Evolutionary conservation across 2,329 filamentous ascomycete genomes (phyloP).

Genomic region (Talaromyces sp.): DNA sequence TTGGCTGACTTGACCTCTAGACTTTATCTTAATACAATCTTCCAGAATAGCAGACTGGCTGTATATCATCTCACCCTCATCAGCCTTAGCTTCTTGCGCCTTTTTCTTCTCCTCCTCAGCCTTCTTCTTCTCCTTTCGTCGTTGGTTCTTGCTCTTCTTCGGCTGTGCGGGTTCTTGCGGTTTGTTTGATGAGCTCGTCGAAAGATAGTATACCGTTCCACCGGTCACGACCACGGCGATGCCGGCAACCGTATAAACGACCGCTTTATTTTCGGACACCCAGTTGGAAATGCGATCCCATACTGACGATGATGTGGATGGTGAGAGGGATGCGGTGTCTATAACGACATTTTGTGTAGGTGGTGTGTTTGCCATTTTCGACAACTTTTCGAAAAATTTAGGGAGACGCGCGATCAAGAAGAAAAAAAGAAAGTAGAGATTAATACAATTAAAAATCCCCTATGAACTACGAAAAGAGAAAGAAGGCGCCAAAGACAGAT

Average conservation of each 20-base stretch:
- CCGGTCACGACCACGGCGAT: constrained; percentile 87
- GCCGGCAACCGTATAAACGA: constrained; percentile 93
- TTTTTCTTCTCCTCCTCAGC: constrained; percentile 48
- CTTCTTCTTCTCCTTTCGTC: constrained; percentile 77
- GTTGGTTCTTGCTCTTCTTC: constrained; percentile 83
- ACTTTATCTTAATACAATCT: not conserved
- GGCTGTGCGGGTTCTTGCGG: constrained; percentile 37
- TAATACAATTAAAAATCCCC: constrained; percentile 11
- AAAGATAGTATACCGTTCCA: constrained; percentile 87
- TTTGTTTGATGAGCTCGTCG: constrained; percentile 44
- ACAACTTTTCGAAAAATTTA: not conserved
- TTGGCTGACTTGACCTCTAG: constrained; percentile 41
- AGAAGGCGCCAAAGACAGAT: not conserved
- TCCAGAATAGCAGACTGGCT: not conserved
- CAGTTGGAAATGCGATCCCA: constrained; percentile 89
- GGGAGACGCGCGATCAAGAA: not conserved
- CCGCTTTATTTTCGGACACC: constrained; percentile 91
- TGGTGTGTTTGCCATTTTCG: constrained; percentile 10
- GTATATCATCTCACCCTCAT: constrained; percentile 23
- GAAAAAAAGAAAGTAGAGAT: not conserved
- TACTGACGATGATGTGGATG: constrained; percentile 58
- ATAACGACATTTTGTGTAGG: constrained; percentile 14
- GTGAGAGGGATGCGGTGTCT: constrained; percentile 33
- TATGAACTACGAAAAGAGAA: constrained; percentile 4
- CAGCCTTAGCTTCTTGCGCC: constrained; percentile 49